These are phyloP conservation scores for Coniochaeta prunicola DNA, from an alignment of 2,329 filamentous ascomycete genomes.

Conservation along the genomic window DNA sequence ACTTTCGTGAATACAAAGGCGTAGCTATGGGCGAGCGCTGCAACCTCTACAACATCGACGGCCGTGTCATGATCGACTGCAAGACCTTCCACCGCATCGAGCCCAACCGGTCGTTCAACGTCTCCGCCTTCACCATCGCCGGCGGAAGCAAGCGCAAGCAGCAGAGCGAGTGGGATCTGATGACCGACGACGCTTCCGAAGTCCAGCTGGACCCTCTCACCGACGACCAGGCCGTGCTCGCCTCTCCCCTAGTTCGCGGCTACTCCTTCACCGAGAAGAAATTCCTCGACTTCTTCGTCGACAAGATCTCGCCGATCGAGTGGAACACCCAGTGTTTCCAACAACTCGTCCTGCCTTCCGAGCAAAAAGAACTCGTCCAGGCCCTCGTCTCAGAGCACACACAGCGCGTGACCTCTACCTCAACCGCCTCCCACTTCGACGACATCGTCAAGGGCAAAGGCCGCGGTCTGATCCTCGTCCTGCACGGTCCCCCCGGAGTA, in stretches of 20 bases:
- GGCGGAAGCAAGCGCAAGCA: constrained; percentile 10
- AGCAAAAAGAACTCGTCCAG: constrained; percentile 22
- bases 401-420: not conserved
- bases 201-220: constrained; percentile 13
- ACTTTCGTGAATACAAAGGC: constrained; percentile 25
- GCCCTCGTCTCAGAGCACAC: constrained; percentile 19
- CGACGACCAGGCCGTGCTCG: constrained; percentile 18
- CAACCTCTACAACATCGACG: constrained; percentile 17
- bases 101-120: constrained; percentile 16
- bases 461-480: constrained; percentile 7
- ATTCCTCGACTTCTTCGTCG: constrained; percentile 22
- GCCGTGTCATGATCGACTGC: constrained; percentile 27
- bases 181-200: constrained; percentile 11
- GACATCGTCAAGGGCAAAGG: constrained; percentile 5
- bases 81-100: constrained; percentile 23
- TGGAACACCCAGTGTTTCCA: constrained; percentile 22
- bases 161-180: constrained; percentile 14
- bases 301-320: constrained; percentile 12
- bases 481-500: constrained; percentile 7
- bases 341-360: constrained; percentile 20
- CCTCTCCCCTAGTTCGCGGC: constrained; percentile 19
- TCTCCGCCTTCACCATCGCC: constrained; percentile 8
- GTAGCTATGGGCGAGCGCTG: constrained; percentile 13
- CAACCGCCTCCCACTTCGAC: constrained; percentile 2
- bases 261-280: constrained; percentile 22